Base-by-base conservation (phyloP, 352 stramenopile genomes). In the Phytopythium vexans region DNA sequence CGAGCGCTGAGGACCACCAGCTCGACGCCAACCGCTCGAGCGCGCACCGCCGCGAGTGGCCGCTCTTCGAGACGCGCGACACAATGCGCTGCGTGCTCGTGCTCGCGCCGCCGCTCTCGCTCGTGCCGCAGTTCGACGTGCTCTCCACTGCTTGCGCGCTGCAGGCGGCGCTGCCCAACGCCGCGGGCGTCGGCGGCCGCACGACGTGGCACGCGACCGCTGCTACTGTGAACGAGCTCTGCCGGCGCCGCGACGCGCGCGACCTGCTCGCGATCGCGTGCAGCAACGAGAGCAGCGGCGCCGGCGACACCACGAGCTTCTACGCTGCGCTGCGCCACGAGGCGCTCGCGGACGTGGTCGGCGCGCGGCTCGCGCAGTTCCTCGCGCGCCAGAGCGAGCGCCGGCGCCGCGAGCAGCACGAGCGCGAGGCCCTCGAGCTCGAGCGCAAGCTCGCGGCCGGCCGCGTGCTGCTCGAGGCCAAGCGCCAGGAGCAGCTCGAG, bases 401-500 rank as follows among this genome's bases (percentile, higher is more conserved):
- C 8, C 66, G 66, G n/a, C 62, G 54, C 34, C 64, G 79, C 34
- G 58, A 68, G 34, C 72, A 83, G 0, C 82, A 85, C 53, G 71
- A 84, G 56, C 71, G 56, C 9, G 82, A 84, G 41, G 55, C 86
- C 27, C 42, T 76, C 6, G 71, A 86, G 57, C 82, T 90, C 34
- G 80, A 90, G 46, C 66, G 74, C 32, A 90, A 85, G 42, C 78
- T 90, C 33, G 73, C 85, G 54, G 54, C 64, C 4, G 80, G 80
- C 14, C 62, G 71, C 39, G 62, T 86, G 1, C 52, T 72, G 39
- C 58, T 88, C 3, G 80, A 82, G 48, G 74, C 72, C 11, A 89
- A 88, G 44, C 68, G 71, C 10, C 64, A 79, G 41, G 82, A 90
- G 52, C 75, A 90, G 52, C 72, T 80, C 57, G 69, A 76, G 21